These are phyloP conservation scores for Plasmodium blacklocki DNA, from an alignment of 169 alveolate species.

Conservation along the genomic window DNA sequence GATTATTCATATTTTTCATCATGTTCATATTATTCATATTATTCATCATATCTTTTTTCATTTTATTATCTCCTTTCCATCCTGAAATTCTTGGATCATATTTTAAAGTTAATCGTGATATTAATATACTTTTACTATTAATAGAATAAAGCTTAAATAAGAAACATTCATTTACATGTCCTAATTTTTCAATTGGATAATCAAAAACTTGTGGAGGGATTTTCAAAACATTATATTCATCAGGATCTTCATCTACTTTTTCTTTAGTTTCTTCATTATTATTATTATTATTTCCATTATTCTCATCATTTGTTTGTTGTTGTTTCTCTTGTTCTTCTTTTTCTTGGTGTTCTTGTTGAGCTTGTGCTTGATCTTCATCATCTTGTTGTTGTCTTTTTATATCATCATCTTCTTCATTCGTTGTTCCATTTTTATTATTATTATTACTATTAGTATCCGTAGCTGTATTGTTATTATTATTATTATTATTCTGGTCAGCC, in stretches of 20 bases:
- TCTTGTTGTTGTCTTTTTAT: slow-evolving; percentile 41
- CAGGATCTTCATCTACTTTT: slow-evolving; percentile 63
- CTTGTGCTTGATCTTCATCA: neutral
- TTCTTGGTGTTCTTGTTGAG: neutral
- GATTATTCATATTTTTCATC: slow-evolving; percentile 19
- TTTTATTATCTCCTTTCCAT: slow-evolving; percentile 73
- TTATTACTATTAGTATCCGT: slow-evolving; percentile 6
- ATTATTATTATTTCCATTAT: neutral
- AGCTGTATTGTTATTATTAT: neutral
- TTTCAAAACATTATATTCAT: slow-evolving; percentile 78
- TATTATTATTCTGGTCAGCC: slow-evolving; percentile 6
- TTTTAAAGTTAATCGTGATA: slow-evolving; percentile 72
- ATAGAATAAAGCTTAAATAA: slow-evolving; percentile 75
- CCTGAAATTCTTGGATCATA: slow-evolving; percentile 82
- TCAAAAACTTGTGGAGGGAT: slow-evolving; percentile 79
- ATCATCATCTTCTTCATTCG: slow-evolving; percentile 18
- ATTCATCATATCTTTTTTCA: slow-evolving; percentile 66
- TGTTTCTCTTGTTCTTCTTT: neutral
- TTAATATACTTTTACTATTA: slow-evolving; percentile 73
- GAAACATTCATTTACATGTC: slow-evolving; percentile 81
- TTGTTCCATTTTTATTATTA: neutral
- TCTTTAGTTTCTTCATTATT: neutral
- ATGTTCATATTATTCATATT: neutral
- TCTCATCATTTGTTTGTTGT: neutral
- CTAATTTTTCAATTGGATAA: slow-evolving; percentile 73